Evolutionary conservation across 768 basidiomycete species (phyloP), one percentile per base, ranked within the genome.

Genomic region (Mycena maculata): DNA sequence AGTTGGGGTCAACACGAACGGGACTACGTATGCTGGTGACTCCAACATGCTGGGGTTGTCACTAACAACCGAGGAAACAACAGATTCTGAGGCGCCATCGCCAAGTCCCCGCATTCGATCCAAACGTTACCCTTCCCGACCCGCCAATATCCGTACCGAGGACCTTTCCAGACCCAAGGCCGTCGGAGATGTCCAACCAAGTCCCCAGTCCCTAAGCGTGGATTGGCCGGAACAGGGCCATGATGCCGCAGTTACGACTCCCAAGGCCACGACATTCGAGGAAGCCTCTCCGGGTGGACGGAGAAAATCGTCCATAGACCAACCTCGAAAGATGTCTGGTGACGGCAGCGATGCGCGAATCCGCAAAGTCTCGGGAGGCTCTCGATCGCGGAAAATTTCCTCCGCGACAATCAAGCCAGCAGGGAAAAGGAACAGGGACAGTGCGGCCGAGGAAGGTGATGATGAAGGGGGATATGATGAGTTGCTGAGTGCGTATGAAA

Each of bases 401-500:
- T 78, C 75, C 11, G 84, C 84, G 28, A 76, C 63, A 47, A 84
- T 76, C 53, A 81, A 76, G 72, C 78, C 81, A 27, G 74, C 73
- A 25, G 70, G 75, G 36, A 81, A 76, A 69, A 80, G 76, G 58
- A 73, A 77, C 48, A 81, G 87, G 41, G 88, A 90, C 38, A 92
- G 90, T 73, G 87, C 84, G 23, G 92, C 90, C 0, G 90, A 90
- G 58, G 91, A 93, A 64, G 92, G 92, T 5, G 92, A 93, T 65
- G 92, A 93, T 70, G 87, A 88, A 74, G 86, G 75, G 52, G 87
- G 90, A 4, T 93, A 92, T 60, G 91, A 90, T 70, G 92, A 93
- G 15, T 74, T 94, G 60, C 77, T 94, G 65, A 92, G 90, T 74
- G 92, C 92, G 22, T 94, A 94, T 72, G 92, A 93, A 79, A 92